Conservation (phyloP, 179 eudicot genomes). For the Kewa caespitosa region DNA sequence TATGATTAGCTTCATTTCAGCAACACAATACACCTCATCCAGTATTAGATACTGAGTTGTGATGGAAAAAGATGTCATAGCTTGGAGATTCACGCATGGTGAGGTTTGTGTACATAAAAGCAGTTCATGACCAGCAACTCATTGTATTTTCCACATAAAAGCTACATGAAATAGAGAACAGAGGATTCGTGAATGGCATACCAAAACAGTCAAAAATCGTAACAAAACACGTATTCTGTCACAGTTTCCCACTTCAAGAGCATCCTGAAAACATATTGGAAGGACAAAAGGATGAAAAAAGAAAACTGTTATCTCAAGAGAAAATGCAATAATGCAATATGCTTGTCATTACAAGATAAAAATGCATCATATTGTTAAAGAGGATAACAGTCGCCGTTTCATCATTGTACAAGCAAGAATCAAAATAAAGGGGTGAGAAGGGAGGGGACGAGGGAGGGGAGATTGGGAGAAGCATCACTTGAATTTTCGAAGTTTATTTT, state of each 20-base stretch:
- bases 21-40: no score
- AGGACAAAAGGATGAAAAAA: neutral
- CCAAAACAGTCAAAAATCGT: slow-evolving; percentile 87
- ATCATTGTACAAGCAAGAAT: neutral
- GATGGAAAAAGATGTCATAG: no score
- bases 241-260: slow-evolving; percentile 65
- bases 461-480: neutral
- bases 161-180: neutral
- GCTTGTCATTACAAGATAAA: neutral
- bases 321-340: neutral
- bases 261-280: slow-evolving; percentile 51
- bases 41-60: no score
- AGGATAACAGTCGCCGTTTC: neutral
- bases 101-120: no score
- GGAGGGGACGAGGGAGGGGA: neutral
- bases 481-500: neutral
- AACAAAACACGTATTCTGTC: slow-evolving; percentile 73
- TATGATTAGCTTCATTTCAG: neutral
- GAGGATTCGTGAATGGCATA: slow-evolving; percentile 30
- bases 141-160: neutral
- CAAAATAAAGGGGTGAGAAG: neutral
- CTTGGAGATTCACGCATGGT: no score
- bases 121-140: neutral
- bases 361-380: neutral
- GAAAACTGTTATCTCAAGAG: neutral